Base-by-base conservation (phyloP, 352 stramenopile genomes). In the Phytopythium cucurbitacearum region DNA sequence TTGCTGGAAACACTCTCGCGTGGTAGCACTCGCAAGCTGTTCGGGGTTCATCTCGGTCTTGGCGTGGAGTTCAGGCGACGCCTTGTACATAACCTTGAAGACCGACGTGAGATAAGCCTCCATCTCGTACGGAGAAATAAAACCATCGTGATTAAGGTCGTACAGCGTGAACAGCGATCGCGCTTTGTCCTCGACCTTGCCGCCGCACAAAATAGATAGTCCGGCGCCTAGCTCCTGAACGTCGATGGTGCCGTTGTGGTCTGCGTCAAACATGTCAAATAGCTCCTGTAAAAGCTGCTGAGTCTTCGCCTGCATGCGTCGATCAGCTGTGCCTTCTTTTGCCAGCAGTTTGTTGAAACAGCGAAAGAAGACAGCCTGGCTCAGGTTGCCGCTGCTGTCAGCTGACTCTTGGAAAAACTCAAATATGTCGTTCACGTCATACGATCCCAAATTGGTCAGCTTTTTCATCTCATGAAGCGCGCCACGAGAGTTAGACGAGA, bases 51-150 rank as follows among this genome's bases (percentile, higher is more conserved):
- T 72, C 12, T 70, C 66, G 10, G 77, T 88, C 40, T 81, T 79
- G 1, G 41, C 36, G 43, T 74, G 52, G 5, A 94, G 38, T 11
- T 89, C 63, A 1, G 83, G 81, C 1, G 81, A 91, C 13, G 80
- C 84, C 59, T 94, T 89, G 66, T 88, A 94, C 40, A 95, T 74
- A 9, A 96, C 69, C 50, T 89, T 91, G 59, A 95, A 96, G 6
- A 95, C 67, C 11, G 80, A 76, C 12, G 84, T 85, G 42, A 96
- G 66, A 60, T 95, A 95, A 39, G 65, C 63, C n/a, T 62, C 56
- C 84, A 96, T 93, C 65, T 96, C 85, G 3, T 85, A 52, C 5
- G 71, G 82, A 3, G 85, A 89, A 33, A 96, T 84, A 47, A 71
- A 88, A 1, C 85, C 85, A 56, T 96, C 78, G 35, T 85, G 71